Base-by-base conservation (phyloP, 208 protist genomes). In the Trypanosoma congolense region DNA sequence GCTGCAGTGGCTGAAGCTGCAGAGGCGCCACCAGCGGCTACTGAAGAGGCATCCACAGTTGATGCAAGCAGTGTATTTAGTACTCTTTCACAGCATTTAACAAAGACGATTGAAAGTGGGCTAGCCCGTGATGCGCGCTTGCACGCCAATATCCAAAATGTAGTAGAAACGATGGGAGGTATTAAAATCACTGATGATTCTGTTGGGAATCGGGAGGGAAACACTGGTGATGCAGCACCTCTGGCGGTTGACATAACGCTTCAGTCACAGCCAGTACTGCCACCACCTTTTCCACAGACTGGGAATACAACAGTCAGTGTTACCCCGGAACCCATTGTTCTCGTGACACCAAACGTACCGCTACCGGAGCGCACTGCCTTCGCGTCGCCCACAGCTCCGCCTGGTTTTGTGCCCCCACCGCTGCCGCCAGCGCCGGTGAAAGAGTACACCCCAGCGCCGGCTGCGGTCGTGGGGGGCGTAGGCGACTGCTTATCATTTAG, bases 1-100 rank as follows among this genome's bases (percentile, higher is more conserved):
- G 5, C 49, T 29, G 5, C n/a, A 19, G 10, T 8, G n/a, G 4
- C 21, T n/a, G 51, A 56, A 38, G 1, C 9, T 1, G 22, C 54
- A 30, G 19, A 33, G 12, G 10, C 29, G 9, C 16, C 45, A 0
- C 40, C 1, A 8, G 48, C 24, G 4, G 31, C 36, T 16, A 54
- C 31, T 0, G 50, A 54, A 24, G 25, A 58, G 26, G 5, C 24
- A n/a, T 25, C 36, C 33, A 60, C 60, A 22, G 41, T 16, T 8
- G 24, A 18, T 22, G 53, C 24, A 19, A 88, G 80, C 68, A 92
- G 80, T 53, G 59, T 78, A 40, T 86, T 92, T 64, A 92, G 83
- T 56, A 92, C 83, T 14, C 72, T 88, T 9, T 92, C 83, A n/a
- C 80, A 87, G 61, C 80, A 92, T 51, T 59, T 92, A 2, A 41